These are phyloP conservation scores for Pichia heedii DNA, from an alignment of 805 yeast genomes.

Conservation along the genomic window DNA sequence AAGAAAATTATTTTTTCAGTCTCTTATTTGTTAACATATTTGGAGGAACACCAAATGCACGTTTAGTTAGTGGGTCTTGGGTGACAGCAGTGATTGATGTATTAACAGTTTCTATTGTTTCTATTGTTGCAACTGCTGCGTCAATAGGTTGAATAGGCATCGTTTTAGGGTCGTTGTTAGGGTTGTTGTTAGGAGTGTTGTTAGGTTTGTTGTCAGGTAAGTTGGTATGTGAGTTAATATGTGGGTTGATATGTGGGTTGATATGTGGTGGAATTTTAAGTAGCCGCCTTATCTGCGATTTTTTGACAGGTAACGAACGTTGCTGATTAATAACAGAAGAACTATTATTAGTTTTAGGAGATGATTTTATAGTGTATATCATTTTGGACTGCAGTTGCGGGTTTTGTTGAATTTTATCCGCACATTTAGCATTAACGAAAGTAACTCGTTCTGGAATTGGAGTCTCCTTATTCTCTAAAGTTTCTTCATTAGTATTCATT, in stretches of 20 bases:
- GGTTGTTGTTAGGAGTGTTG: too few relatives aligned
- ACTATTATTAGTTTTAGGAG: conserved; percentile 44
- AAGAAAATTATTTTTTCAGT: conserved; percentile 10
- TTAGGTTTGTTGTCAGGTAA: too few relatives aligned
- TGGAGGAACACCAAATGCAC: conserved; percentile 21
- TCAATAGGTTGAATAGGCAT: too few relatives aligned
- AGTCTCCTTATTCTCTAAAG: conserved; percentile 9
- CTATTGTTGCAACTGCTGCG: too few relatives aligned
- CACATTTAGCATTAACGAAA: conserved; percentile 60
- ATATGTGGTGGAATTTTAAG: too few relatives aligned
- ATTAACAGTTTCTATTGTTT: too few relatives aligned
- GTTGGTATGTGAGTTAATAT: too few relatives aligned
- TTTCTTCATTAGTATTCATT: background rate
- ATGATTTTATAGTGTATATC: conserved; percentile 48
- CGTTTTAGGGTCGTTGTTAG: background rate
- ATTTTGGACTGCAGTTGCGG: conserved; percentile 30
- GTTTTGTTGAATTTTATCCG: conserved; percentile 44
- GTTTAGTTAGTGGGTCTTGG: conserved; percentile 9
- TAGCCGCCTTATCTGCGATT: conserved; percentile 25
- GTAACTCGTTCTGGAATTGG: conserved; percentile 21
- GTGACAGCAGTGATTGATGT: background rate
- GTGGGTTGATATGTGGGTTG: too few relatives aligned
- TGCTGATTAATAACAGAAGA: conserved; percentile 50
- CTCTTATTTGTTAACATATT: conserved; percentile 16
- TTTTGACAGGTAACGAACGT: conserved; percentile 54